Conservation (phyloP, 2,329 filamentous ascomycete genomes). For the Thielaviopsis ethacetica region DNA sequence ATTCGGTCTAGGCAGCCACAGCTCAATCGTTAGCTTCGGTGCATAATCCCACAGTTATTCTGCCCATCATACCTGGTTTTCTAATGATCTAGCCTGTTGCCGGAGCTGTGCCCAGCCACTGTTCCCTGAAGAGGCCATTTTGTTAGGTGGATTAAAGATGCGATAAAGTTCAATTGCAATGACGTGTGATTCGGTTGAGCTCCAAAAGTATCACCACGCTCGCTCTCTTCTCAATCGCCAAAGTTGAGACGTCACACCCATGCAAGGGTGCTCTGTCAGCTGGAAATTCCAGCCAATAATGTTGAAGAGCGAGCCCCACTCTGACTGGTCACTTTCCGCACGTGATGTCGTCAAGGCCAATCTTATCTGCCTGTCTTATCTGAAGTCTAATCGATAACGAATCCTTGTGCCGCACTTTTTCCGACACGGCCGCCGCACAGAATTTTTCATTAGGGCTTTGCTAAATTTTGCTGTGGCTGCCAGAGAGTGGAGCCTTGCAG, state of each 20-base stretch:
- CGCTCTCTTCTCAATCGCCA: neutral
- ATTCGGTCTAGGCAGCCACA: conserved; percentile 50
- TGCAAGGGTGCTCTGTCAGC: conserved; percentile 11
- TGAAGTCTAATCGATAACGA: conserved; percentile 13
- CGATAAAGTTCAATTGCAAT: neutral
- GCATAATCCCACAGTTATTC: neutral
- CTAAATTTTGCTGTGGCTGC: conserved; percentile 10
- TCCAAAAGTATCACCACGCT: conserved; percentile 6
- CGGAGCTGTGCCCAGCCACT: conserved; percentile 84
- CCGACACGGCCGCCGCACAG: conserved; percentile 6
- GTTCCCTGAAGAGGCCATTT: conserved; percentile 22
- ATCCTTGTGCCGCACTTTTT: conserved; percentile 7
- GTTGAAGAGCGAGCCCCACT: neutral
- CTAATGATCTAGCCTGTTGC: conserved; percentile 75
- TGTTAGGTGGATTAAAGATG: neutral
- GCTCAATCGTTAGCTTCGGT: conserved; percentile 4
- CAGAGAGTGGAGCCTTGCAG: conserved; percentile 9
- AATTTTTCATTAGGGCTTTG: conserved; percentile 11
- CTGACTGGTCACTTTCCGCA: neutral
- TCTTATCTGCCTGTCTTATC: neutral
- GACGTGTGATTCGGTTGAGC: conserved; percentile 7
- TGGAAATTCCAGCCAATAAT: neutral
- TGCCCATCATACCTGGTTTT: conserved; percentile 56
- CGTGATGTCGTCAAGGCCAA: conserved; percentile 16
- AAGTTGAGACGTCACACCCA: conserved; percentile 6